Conservation (phyloP, 768 basidiomycete genomes). For the Tricholoma hemisulphureum region DNA sequence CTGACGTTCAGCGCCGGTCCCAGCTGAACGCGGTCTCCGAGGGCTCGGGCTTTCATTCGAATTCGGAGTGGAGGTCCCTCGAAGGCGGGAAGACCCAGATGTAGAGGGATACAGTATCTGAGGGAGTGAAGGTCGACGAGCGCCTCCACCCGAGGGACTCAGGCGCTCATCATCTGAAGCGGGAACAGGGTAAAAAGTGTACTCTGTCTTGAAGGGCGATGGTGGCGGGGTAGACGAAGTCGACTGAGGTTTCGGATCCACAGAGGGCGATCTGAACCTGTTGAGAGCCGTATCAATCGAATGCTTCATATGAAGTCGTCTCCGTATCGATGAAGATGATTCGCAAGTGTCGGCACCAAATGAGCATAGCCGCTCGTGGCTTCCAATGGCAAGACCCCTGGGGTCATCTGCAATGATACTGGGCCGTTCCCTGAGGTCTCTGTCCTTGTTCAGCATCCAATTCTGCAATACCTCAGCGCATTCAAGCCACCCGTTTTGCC, state of each 20-base stretch:
- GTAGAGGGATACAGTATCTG: slow-evolving; percentile 43
- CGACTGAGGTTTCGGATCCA: slow-evolving; percentile 26
- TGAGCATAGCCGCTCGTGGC: slow-evolving; percentile 19
- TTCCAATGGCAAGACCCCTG: slow-evolving; percentile 10
- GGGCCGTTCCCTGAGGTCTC: slow-evolving; percentile 55
- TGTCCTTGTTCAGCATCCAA: slow-evolving; percentile 63
- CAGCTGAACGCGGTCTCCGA: slow-evolving; percentile 70
- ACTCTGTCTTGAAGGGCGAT: slow-evolving; percentile 42
- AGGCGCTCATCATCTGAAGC: slow-evolving; percentile 31
- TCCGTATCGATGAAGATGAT: slow-evolving; percentile 33
- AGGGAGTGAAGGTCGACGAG: slow-evolving; percentile 71
- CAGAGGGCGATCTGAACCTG: slow-evolving; percentile 39
- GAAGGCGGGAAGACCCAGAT: slow-evolving; percentile 26
- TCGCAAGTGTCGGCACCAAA: slow-evolving; percentile 27
- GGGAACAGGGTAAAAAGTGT: slow-evolving; percentile 38
- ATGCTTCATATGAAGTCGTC: slow-evolving; percentile 68
- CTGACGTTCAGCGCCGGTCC: slow-evolving; percentile 56
- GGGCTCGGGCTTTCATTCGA: slow-evolving; percentile 29
- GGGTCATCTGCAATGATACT: slow-evolving; percentile 25
- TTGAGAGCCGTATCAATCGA: slow-evolving; percentile 75
- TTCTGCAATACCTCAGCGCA: slow-evolving; percentile 72
- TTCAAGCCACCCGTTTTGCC: slow-evolving; percentile 75
- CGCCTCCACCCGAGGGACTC: slow-evolving; percentile 32
- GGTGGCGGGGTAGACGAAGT: slow-evolving; percentile 37
- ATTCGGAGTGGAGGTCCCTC: slow-evolving; percentile 35